phyloP scores from a whole-genome alignment of 2,329 filamentous ascomycete species.

The Tolypocladium inflatum region DNA sequence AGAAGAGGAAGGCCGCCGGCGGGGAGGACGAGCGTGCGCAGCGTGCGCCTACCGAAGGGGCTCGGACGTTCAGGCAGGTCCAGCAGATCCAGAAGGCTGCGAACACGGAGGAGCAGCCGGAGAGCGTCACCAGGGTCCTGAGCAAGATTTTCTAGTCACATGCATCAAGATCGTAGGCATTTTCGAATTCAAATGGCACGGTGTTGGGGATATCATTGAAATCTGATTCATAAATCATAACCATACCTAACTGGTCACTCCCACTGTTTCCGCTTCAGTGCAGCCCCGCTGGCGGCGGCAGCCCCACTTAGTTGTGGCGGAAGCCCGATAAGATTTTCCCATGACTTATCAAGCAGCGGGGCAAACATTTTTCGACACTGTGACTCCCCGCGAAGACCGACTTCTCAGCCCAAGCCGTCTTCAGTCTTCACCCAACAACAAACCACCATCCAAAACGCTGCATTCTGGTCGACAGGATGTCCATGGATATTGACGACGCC shows the following conservation, averaged over 20 bases:
- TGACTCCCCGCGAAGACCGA: slow-evolving; percentile 6
- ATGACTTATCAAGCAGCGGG: slow-evolving; percentile 28
- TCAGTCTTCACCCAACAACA: slow-evolving; percentile 9
- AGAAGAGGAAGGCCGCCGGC: slow-evolving; percentile 24
- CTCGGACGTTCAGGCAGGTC: slow-evolving; percentile 57
- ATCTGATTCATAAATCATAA: too few relatives aligned
- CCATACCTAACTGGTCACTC: background rate
- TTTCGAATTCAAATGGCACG: background rate
- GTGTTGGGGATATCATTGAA: background rate
- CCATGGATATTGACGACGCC: slow-evolving; percentile 35
- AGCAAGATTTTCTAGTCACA: slow-evolving; percentile 52
- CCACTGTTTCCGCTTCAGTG: background rate
- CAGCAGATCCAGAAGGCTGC: slow-evolving; percentile 43
- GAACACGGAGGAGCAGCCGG: slow-evolving; percentile 36
- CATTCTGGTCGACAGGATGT: slow-evolving; percentile 18
- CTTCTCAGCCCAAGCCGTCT: slow-evolving; percentile 8
- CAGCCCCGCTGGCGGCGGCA: background rate
- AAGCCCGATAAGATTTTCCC: slow-evolving; percentile 16
- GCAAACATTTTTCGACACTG: slow-evolving; percentile 21
- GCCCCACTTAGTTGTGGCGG: background rate
- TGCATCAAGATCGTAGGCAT: slow-evolving; percentile 1
- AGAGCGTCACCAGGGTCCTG: slow-evolving; percentile 48
- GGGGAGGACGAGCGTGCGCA: slow-evolving; percentile 9
- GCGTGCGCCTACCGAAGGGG: slow-evolving; percentile 10
- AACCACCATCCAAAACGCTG: slow-evolving; percentile 7